Percentiles rank a stretch among this genome's conserved stretches.
phyloP scores from a whole-genome alignment of 2,329 filamentous ascomycete species.

The Colletotrichum liriopes region DNA sequence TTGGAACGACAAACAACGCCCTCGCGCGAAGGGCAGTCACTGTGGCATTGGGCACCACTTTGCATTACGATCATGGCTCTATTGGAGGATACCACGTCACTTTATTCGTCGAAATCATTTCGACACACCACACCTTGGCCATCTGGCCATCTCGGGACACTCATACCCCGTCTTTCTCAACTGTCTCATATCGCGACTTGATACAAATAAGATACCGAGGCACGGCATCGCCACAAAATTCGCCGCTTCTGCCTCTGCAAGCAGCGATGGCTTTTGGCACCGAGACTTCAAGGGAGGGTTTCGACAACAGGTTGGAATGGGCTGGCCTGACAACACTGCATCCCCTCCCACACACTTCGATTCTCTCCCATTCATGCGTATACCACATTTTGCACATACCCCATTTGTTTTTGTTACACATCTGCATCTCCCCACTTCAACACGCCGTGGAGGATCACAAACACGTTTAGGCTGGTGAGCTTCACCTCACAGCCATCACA shows the following conservation, averaged over 20 bases:
- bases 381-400: constrained; percentile 43
- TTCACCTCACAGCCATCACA: constrained; percentile 32
- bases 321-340: constrained; percentile 40
- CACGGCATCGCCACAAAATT: neutral
- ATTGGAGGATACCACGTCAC: constrained; percentile 40
- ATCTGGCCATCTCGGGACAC: constrained; percentile 10
- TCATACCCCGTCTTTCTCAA: constrained; percentile 2
- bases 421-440: constrained; percentile 42
- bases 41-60: constrained; percentile 41
- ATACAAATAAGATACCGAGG: neutral
- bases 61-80: constrained; percentile 42
- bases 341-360: constrained; percentile 20
- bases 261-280: constrained; percentile 5
- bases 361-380: constrained; percentile 42
- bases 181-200: neutral
- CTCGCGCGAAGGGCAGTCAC: constrained; percentile 41
- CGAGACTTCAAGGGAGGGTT: neutral
- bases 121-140: constrained; percentile 19
- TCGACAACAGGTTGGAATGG: constrained; percentile 37
- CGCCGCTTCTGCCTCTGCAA: neutral
- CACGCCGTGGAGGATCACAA: constrained; percentile 37
- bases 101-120: constrained; percentile 23
- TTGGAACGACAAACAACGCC: constrained; percentile 38
- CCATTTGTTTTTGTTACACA: constrained; percentile 25
- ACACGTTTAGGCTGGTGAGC: constrained; percentile 33